phyloP scores from a whole-genome alignment of 306 rosid species.

The Pterocarpus santalinus region DNA sequence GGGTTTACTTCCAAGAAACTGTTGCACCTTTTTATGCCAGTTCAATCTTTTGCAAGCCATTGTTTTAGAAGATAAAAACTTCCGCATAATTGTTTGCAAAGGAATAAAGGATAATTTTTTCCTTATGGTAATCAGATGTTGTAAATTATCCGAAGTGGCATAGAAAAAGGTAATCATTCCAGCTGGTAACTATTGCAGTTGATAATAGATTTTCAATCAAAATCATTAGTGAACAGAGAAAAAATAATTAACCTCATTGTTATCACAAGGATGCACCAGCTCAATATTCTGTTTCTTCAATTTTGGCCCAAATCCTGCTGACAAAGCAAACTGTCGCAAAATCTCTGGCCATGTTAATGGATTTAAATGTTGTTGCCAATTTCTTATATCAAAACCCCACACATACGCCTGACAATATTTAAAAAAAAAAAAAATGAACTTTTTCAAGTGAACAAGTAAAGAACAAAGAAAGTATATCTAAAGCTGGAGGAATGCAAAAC shows the following conservation, averaged over 20 bases:
- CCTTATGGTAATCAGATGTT: constrained; percentile 6
- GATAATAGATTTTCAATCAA: constrained; percentile 1
- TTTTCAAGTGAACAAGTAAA: constrained; percentile 29
- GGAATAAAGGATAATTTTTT: neutral
- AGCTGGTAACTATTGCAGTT: constrained; percentile 5
- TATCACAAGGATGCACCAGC: constrained; percentile 52
- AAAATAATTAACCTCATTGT: constrained; percentile 61
- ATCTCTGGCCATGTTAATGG: constrained; percentile 92
- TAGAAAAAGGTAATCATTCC: constrained; percentile 7
- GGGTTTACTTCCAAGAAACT: neutral
- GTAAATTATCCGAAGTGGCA: constrained; percentile 10
- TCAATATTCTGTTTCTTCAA: constrained; percentile 60
- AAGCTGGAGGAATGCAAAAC: constrained; percentile 30
- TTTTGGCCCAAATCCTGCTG: constrained; percentile 86
- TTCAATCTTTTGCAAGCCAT: constrained; percentile 9
- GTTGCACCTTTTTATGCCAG: neutral
- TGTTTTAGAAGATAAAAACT: neutral
- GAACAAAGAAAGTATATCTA: constrained; percentile 23
- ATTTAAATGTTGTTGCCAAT: constrained; percentile 76
- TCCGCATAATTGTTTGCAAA: neutral
- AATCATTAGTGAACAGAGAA: constrained; percentile 6
- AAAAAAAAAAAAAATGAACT: neutral
- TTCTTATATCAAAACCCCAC: constrained; percentile 86
- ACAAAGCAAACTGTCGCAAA: constrained; percentile 80
- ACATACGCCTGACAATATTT: constrained; percentile 64